Conservation (phyloP, 257 asterid genomes). For the Primulina eburnea region DNA sequence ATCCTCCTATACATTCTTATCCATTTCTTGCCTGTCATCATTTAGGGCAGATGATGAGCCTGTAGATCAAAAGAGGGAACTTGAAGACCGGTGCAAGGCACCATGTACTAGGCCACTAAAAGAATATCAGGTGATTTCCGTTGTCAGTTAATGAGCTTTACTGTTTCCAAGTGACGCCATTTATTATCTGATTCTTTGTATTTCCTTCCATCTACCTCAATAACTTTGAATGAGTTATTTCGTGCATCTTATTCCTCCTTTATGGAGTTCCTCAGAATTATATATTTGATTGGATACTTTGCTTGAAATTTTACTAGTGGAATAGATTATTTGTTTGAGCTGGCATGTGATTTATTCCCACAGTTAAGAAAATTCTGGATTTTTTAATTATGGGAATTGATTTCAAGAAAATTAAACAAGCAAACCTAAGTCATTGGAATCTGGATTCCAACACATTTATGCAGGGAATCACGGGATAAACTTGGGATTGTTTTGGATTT, state of each 20-base stretch:
- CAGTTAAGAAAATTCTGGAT: neutral
- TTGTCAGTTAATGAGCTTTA: neutral
- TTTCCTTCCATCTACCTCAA: neutral
- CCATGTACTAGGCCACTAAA: constrained; percentile 55
- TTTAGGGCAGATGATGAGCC: constrained; percentile 65
- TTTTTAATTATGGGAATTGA: neutral
- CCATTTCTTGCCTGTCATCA: constrained; percentile 13
- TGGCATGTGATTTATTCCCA: neutral
- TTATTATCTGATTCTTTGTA: constrained; percentile 6
- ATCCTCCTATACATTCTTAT: neutral
- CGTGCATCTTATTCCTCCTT: neutral
- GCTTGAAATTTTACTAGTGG: neutral
- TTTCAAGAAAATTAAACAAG: neutral
- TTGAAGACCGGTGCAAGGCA: constrained; percentile 66
- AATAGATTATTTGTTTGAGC: neutral
- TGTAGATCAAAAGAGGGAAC: constrained; percentile 52
- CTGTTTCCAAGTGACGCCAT: neutral
- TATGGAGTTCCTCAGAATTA: neutral
- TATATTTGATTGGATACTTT: too few species aligned
- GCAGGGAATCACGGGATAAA: neutral
- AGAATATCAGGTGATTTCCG: constrained; percentile 47
- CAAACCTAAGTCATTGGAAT: neutral
- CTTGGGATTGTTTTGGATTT: neutral
- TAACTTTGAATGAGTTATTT: neutral
- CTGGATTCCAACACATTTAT: neutral